A percentile compares a stretch with the other conserved stretches of the same genome.
These are phyloP conservation scores for Metschnikowia shivogae DNA, from an alignment of 805 yeast genomes.

Conservation along the genomic window DNA sequence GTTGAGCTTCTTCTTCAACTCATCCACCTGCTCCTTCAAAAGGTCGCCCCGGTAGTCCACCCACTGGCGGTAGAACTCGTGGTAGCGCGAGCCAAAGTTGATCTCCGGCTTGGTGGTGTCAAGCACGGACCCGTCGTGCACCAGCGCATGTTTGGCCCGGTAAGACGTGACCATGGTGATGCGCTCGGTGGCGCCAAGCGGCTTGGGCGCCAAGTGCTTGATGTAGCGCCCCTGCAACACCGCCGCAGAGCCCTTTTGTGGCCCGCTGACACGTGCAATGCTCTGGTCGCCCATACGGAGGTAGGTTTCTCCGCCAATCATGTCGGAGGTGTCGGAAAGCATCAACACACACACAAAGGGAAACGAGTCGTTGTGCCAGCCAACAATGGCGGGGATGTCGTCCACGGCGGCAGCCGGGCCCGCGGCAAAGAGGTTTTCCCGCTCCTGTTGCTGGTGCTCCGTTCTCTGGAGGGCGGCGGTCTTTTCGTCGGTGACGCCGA, in stretches of 20 bases:
- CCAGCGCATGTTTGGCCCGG: constrained; percentile 28
- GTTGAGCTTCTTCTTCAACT: constrained; percentile 15
- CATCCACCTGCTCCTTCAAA: constrained; percentile 23
- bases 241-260: constrained; percentile 17
- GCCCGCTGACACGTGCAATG: constrained; percentile 17
- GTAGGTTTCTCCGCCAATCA: constrained; percentile 61
- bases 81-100: constrained; percentile 31
- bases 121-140: constrained; percentile 30
- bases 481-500: constrained; percentile 41
- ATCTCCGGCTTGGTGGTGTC: constrained; percentile 38
- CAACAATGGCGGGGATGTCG: constrained; percentile 52
- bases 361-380: constrained; percentile 63
- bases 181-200: constrained; percentile 33
- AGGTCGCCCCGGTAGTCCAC: constrained; percentile 27
- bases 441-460: constrained; percentile 5
- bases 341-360: constrained; percentile 63
- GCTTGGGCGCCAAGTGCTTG: constrained; percentile 22
- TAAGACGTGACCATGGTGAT: constrained; percentile 42
- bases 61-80: constrained; percentile 39
- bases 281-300: constrained; percentile 40
- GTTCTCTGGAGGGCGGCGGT: constrained; percentile 30
- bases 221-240: constrained; percentile 21
- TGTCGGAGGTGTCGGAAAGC: constrained; percentile 53
- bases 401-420: constrained; percentile 21
- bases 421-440: constrained; percentile 11